Evolutionary conservation across 179 eudicot species (phyloP).

Genomic region (Heliamphora pulchella): DNA sequence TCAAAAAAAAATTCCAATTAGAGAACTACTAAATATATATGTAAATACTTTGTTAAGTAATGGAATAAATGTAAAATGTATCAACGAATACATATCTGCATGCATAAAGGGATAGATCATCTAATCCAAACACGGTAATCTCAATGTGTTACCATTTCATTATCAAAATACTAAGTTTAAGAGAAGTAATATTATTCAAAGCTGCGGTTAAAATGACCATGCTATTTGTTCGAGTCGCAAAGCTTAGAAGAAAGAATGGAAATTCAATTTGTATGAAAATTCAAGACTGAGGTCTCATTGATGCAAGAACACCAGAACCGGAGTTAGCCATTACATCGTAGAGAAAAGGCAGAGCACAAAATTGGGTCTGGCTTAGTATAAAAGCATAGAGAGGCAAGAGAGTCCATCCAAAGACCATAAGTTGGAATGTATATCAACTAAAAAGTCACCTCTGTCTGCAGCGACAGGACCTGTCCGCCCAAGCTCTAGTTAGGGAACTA

Average conservation of each 20-base stretch:
- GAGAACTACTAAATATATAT: background rate
- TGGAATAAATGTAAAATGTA: background rate
- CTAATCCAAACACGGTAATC: constrained; percentile 1
- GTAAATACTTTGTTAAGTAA: too few relatives aligned
- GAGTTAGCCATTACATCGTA: background rate
- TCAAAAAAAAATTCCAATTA: background rate
- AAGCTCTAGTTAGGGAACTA: too few relatives aligned
- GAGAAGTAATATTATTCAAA: background rate
- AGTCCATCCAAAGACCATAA: background rate
- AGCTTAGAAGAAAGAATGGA: background rate
- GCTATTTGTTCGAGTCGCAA: background rate
- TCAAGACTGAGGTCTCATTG: background rate
- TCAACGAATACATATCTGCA: background rate
- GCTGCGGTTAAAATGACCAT: background rate
- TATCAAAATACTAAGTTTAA: background rate
- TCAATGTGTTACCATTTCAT: background rate
- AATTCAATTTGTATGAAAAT: background rate
- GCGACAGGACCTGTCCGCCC: too few relatives aligned
- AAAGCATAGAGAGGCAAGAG: background rate
- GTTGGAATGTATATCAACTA: background rate
- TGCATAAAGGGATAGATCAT: constrained; percentile 6
- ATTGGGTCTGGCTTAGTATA: background rate
- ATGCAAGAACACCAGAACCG: background rate
- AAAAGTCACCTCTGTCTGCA: background rate
- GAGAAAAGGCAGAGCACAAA: background rate